Evolutionary conservation across 2,329 filamentous ascomycete species (phyloP), one percentile per base, ranked within the genome.

Genomic region (Penicillium capsulatum): DNA sequence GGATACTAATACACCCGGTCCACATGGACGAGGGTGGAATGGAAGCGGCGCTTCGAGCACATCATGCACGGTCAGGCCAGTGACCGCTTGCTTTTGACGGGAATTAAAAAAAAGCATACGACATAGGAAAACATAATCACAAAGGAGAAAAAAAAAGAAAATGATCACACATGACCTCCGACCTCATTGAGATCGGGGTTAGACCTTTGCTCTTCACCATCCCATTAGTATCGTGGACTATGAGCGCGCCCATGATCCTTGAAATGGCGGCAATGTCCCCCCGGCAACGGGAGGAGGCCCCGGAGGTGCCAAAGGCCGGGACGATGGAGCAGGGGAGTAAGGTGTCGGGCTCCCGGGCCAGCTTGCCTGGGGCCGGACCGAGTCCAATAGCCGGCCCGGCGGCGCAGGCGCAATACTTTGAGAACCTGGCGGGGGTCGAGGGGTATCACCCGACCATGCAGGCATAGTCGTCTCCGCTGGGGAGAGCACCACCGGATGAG

Each of bases 161-260:
- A n/a, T n/a, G n/a, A n/a, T n/a, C n/a, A n/a, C n/a, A n/a, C n/a
- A n/a, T n/a, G n/a, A n/a, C n/a, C n/a, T n/a, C n/a, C n/a, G n/a
- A n/a, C n/a, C n/a, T n/a, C n/a, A n/a, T n/a, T n/a, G n/a, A n/a
- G n/a, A n/a, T n/a, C n/a, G n/a, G n/a, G n/a, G n/a, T n/a, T n/a
- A n/a, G n/a, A n/a, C n/a, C n/a, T n/a, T n/a, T n/a, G n/a, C n/a
- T n/a, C n/a, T 22, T 14, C 11, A 9, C 20, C 8, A 6, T 15
- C 13, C 24, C 13, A 7, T n/a, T 16, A 17, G 16, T n/a, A 15
- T 9, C 3, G 4, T n/a, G n/a, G n/a, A n/a, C 46, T 33, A 54
- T 36, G 44, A 16, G n/a, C 48, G 48, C 13, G 48, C 26, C 52
- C 52, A 55, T 7, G 46, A 31, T n/a, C 47, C 45, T 33, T 55